Conservation (phyloP, 495 filamentous ascomycete species). For the Collariella sp. region DNA sequence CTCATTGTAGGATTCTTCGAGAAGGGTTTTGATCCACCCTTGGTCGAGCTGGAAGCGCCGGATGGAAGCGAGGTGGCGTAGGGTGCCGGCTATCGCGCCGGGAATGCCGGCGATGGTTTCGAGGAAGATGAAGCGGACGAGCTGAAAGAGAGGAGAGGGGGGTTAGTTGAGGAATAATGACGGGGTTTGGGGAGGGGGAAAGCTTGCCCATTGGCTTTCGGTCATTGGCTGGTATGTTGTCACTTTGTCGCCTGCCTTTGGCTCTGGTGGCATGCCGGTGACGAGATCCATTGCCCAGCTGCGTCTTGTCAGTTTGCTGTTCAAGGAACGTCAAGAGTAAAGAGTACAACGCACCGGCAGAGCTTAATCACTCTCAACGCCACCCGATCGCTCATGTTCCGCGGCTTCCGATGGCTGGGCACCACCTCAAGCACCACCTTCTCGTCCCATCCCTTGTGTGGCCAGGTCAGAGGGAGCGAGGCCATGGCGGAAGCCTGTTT, state of each 20-base stretch:
- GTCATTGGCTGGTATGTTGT: conserved; percentile 34
- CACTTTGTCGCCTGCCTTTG: conserved; percentile 31
- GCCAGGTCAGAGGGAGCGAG: conserved; percentile 51
- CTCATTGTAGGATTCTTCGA: conserved; percentile 94
- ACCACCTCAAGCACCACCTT: conserved; percentile 36
- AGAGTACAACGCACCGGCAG: conserved; percentile 15
- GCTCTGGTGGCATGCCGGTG: conserved; percentile 35
- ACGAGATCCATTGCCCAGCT: conserved; percentile 42
- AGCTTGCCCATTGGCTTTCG: conserved; percentile 39
- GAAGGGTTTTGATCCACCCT: conserved; percentile 93
- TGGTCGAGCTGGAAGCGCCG: conserved; percentile 83
- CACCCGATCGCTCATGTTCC: conserved; percentile 31
- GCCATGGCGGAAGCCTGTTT: conserved; percentile 37
- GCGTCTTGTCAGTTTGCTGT: neutral
- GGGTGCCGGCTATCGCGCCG: conserved; percentile 91
- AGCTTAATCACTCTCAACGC: conserved; percentile 36
- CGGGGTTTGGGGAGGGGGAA: neutral
- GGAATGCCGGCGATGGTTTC: conserved; percentile 92
- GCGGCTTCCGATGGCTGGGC: conserved; percentile 29
- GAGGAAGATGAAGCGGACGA: conserved; percentile 82
- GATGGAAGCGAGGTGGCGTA: conserved; percentile 77
- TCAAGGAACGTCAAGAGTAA: neutral
- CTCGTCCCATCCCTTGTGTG: conserved; percentile 54
- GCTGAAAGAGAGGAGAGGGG: conserved; percentile 32
- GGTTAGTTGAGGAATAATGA: neutral